Evolutionary conservation across 2,329 filamentous ascomycete species (phyloP), one percentile per base, ranked within the genome.

Genomic region (Ophiostoma novo-ulmi): DNA sequence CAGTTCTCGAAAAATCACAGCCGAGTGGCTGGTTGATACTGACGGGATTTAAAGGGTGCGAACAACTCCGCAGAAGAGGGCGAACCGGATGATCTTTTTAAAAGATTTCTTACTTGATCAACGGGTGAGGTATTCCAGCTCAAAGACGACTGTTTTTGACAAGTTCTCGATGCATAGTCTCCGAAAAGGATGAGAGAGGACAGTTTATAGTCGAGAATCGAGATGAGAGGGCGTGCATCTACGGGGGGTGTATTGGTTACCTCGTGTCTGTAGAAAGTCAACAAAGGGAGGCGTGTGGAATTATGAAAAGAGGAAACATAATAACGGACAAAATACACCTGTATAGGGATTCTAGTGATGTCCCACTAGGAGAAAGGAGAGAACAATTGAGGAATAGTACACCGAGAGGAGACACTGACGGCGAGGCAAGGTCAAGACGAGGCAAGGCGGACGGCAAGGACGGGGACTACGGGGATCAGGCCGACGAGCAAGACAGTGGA

Each of bases 121-220:
- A 20, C 2, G 5, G 7, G 20, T 6, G 31, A 36, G 61, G 35
- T n/a, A 64, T 64, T 64, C 61, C 10, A 7, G 14, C 20, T 22
- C 61, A 64, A 64, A 64, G 31, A 64, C 7, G 17, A 10, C 11
- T 64, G 61, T 36, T 64, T 64, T 38, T 38, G 31, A 39, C 61
- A 17, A 64, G 10, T 64, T 64, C 17, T 38, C 35, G 31, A 64
- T 36, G 61, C 61, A 64, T 39, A 64, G 61, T 64, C 61, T 64
- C 61, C 61, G 61, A 64, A 64, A 17, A n/a, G 31, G 26, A 64
- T 35, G 14, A 17, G 14, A 7, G 20, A 20, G 8, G 58, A 14
- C 26, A 5, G 13, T 36, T 63, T 63, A 64, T 64, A 64, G 61
- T 64, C 61, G 52, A 26, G 17, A 6, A 48, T 7, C 5, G 44